These are phyloP conservation scores for Candolleomyces eurysporus DNA, from an alignment of 768 basidiomycete species.

Conservation along the genomic window DNA sequence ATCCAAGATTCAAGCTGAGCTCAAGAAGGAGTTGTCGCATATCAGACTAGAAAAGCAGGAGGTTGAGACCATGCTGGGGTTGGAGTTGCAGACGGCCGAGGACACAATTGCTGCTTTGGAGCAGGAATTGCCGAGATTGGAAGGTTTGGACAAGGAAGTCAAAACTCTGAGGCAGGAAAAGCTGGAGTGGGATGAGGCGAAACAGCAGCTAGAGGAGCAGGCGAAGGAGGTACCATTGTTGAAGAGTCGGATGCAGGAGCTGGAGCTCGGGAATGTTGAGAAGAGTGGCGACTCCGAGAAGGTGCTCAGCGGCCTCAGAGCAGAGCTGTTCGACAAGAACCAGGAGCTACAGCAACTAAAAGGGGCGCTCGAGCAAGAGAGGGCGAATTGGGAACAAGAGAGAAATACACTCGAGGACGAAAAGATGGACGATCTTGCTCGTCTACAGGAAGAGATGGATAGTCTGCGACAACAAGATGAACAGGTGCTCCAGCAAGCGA, in stretches of 20 bases:
- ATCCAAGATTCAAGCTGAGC: constrained; percentile 58
- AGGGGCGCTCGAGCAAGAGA: constrained; percentile 41
- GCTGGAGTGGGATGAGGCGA: constrained; percentile 49
- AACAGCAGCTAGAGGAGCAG: constrained; percentile 37
- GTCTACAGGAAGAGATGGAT: constrained; percentile 46
- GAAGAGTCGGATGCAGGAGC: constrained; percentile 38
- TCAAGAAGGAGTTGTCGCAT: constrained; percentile 60
- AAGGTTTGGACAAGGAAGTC: constrained; percentile 45
- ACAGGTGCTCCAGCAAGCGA: constrained; percentile 33
- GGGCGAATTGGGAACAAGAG: constrained; percentile 50
- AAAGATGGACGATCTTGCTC: constrained; percentile 42
- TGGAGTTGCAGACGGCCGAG: constrained; percentile 67
- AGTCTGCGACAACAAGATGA: constrained; percentile 41
- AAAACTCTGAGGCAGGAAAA: constrained; percentile 50
- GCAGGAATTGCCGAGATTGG: constrained; percentile 50
- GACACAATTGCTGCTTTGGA: constrained; percentile 61
- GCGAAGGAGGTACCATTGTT: constrained; percentile 36
- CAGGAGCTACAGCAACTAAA: constrained; percentile 34
- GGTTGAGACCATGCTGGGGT: constrained; percentile 58
- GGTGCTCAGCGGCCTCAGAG: constrained; percentile 28
- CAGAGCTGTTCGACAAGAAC: constrained; percentile 42
- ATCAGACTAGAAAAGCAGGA: constrained; percentile 68
- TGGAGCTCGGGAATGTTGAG: constrained; percentile 30
- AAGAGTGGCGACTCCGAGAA: constrained; percentile 41
- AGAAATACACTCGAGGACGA: constrained; percentile 47